Evolutionary conservation across 2,329 filamentous ascomycete genomes (phyloP), one percentile per base, ranked within the genome.

Genomic region (Mycosphaerella arachidis): DNA sequence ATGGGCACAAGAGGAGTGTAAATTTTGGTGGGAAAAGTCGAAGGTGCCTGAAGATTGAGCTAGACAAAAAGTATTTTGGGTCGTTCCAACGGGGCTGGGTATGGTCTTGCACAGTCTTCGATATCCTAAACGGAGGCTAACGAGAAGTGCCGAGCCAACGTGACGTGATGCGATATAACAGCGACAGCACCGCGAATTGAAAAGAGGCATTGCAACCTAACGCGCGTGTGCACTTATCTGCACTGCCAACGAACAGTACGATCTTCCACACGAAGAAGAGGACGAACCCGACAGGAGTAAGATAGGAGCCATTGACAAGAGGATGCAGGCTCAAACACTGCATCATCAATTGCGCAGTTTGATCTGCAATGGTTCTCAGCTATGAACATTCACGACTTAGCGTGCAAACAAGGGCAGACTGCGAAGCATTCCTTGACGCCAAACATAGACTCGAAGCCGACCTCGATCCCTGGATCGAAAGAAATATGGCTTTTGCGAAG

Each of bases 11-110:
- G 71, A 77, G 54, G 79, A 83, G 67, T 85, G 82, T 66, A 71
- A 74, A 12, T 88, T 85, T 70, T 89, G 86, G 86, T 87, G 83
- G 82, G 76, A 77, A 12, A 79, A 79, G 61, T 79, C 81, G 20
- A 71, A 76, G 58, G 54, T 63, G 27, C 59, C 63, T n/a, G 66
- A 69, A 53, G 65, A 69, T 45, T 68, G 31, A 35, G 31, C 8
- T 35, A 5, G 24, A 24, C 24, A 24, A 24, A 24, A 24, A 24
- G 24, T 24, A 3, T 24, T 24, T 24, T 24, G 24, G 24, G 24
- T 24, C 31, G 31, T 35, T 35, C 4, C 31, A 35, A 12, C 31
- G 31, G 7, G 24, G 24, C 3, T 24, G 24, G 24, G 1, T 24
- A 24, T 24, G 24, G 24, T 24, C 24, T 24, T 24, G 24, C 1